Conservation (phyloP, 2,329 filamentous ascomycete genomes). For the Botrytis hyacinthi region DNA sequence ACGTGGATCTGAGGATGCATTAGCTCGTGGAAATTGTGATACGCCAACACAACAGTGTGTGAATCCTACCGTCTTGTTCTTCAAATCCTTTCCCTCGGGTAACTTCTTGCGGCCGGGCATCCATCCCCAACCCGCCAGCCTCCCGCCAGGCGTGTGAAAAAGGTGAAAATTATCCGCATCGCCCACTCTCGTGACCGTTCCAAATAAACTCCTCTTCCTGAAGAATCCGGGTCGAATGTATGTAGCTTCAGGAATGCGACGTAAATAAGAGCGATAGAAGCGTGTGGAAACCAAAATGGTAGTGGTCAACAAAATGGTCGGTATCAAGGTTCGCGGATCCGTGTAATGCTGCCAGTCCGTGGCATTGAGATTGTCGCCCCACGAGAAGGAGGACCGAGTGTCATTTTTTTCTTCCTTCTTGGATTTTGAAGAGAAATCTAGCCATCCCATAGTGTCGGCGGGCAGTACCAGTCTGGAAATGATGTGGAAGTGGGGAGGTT, state of each 20-base stretch:
- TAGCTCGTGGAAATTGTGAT: not conserved
- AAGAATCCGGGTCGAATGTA: constrained; percentile 75
- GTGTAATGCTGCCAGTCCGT: constrained; percentile 55
- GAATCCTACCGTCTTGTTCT: constrained; percentile 68
- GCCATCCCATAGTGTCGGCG: constrained; percentile 47
- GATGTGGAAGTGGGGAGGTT: constrained; percentile 13
- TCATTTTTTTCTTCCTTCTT: constrained; percentile 33
- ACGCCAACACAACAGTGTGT: not conserved
- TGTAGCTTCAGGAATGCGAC: constrained; percentile 75
- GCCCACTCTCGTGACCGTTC: constrained; percentile 87
- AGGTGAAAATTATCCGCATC: constrained; percentile 96
- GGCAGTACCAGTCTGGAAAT: constrained; percentile 11
- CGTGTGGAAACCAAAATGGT: constrained; percentile 53
- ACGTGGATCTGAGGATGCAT: constrained; percentile 67
- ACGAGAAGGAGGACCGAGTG: constrained; percentile 41
- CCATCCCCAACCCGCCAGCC: constrained; percentile 89
- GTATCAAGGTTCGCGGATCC: constrained; percentile 53
- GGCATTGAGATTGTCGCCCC: constrained; percentile 46
- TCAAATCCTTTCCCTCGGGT: constrained; percentile 66
- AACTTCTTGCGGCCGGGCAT: constrained; percentile 63
- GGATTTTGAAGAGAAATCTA: constrained; percentile 44
- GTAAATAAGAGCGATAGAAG: constrained; percentile 73
- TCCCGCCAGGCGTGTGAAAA: constrained; percentile 92
- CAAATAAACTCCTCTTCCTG: constrained; percentile 73
- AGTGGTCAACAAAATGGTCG: constrained; percentile 53